A percentile compares a stretch with the other conserved stretches of the same genome.
phyloP scores from a whole-genome alignment of 768 basidiomycete species.

The Lactarius hatsudake region DNA sequence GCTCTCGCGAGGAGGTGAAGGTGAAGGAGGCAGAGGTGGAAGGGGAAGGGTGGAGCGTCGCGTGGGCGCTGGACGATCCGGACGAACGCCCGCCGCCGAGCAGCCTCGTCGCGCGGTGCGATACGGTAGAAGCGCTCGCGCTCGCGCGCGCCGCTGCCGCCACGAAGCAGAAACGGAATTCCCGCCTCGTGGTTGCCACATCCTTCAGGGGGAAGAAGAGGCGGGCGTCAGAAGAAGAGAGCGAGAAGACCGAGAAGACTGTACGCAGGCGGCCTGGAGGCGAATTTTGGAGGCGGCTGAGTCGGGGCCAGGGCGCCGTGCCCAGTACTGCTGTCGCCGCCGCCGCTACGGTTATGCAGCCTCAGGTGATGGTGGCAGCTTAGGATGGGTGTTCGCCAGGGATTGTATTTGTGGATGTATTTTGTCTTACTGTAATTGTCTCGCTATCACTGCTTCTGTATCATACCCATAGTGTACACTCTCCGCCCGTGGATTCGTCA shows the following conservation, averaged over 20 bases:
- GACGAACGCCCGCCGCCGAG: conserved; percentile 86
- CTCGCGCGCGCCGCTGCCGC: conserved; percentile 52
- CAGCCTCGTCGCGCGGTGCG: conserved; percentile 82
- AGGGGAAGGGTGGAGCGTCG: conserved; percentile 67
- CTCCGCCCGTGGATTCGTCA: too few species aligned
- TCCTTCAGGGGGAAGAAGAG: not conserved
- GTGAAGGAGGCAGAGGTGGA: not conserved
- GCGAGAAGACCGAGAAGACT: not conserved
- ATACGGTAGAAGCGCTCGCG: conserved; percentile 72
- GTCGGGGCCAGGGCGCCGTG: not conserved
- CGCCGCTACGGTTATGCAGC: not conserved
- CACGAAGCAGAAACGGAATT: not conserved
- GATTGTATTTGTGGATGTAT: not conserved
- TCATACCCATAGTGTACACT: not conserved
- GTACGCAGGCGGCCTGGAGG: not conserved
- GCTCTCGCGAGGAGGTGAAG: not conserved
- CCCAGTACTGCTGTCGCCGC: not conserved
- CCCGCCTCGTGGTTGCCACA: not conserved
- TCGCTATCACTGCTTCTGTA: not conserved
- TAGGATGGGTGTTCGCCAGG: not conserved
- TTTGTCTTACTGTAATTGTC: not conserved
- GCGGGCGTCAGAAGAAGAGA: not conserved
- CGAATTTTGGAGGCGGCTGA: not conserved
- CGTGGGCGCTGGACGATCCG: conserved; percentile 74
- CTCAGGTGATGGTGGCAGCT: not conserved